These are phyloP conservation scores for Metschnikowia noctiluminum DNA, from an alignment of 805 yeast genomes.

Conservation along the genomic window DNA sequence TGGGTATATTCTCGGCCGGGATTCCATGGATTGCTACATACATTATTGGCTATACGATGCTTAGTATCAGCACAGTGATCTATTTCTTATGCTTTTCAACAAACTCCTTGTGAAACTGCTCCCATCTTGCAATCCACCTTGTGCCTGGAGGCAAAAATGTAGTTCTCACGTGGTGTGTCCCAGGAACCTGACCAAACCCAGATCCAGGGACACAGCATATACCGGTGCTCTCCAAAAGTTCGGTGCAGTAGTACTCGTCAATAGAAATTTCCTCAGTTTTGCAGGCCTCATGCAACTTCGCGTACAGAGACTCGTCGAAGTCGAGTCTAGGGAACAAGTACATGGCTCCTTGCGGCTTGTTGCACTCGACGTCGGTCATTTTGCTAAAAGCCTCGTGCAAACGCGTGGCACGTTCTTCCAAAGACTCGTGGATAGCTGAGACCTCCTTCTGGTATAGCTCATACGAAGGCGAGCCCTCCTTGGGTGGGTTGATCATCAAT, in stretches of 20 bases:
- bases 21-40: not conserved
- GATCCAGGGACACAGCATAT: constrained; percentile 97
- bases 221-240: constrained; percentile 82
- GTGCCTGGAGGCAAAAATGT: constrained; percentile 95
- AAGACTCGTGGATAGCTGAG: constrained; percentile 54
- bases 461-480: constrained; percentile 70
- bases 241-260: constrained; percentile 87
- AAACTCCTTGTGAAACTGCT: constrained; percentile 71
- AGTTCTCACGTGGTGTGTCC: constrained; percentile 90
- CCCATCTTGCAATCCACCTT: constrained; percentile 82
- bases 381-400: constrained; percentile 67
- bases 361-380: constrained; percentile 82
- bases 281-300: constrained; percentile 62
- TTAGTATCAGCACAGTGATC: not conserved
- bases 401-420: constrained; percentile 58
- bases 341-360: constrained; percentile 96
- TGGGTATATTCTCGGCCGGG: too few species aligned
- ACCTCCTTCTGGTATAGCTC: constrained; percentile 65
- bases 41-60: not conserved
- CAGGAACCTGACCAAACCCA: constrained; percentile 91
- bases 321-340: constrained; percentile 82
- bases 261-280: constrained; percentile 53
- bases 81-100: constrained; percentile 46
- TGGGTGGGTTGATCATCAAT: constrained; percentile 91
- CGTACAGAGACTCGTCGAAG: constrained; percentile 45